Percentiles rank a stretch among this genome's conserved stretches.
Conservation (phyloP, 257 asterid genomes). For the Catharanthus roseus region DNA sequence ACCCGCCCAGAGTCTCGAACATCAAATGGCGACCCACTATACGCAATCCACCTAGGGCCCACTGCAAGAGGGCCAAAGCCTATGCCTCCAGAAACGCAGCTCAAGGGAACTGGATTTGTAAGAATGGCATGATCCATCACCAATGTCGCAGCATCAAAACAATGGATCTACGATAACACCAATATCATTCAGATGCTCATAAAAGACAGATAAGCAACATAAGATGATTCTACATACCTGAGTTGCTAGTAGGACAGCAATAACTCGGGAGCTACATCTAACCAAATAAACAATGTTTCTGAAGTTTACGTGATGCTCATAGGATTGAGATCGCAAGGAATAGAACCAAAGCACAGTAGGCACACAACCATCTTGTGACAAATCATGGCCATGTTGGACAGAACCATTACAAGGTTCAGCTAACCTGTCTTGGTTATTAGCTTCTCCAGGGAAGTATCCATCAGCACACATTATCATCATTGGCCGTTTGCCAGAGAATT, state of each 20-base stretch:
- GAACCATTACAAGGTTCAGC: slow-evolving; percentile 38
- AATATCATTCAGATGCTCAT: slow-evolving; percentile 5
- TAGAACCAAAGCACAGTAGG: slow-evolving; percentile 92
- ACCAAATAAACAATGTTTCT: slow-evolving; percentile 77
- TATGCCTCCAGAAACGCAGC: slow-evolving; percentile 45
- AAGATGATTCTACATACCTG: slow-evolving; percentile 48
- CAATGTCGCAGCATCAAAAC: slow-evolving; percentile 70
- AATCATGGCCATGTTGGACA: slow-evolving; percentile 38
- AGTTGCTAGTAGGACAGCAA: slow-evolving; percentile 73
- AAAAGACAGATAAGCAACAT: slow-evolving; percentile 1
- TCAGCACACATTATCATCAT: slow-evolving; percentile 74
- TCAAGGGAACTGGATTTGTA: slow-evolving; percentile 70
- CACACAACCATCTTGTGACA: slow-evolving; percentile 32
- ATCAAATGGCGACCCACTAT: slow-evolving; percentile 78
- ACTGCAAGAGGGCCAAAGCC: slow-evolving; percentile 94
- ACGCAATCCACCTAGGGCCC: slow-evolving; percentile 96
- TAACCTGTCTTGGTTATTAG: slow-evolving; percentile 39
- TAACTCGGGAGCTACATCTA: slow-evolving; percentile 74
- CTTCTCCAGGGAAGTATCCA: slow-evolving; percentile 64
- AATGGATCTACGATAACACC: slow-evolving; percentile 53
- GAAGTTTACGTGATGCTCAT: slow-evolving; percentile 73
- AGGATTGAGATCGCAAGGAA: slow-evolving; percentile 73
- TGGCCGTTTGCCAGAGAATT: slow-evolving; percentile 67
- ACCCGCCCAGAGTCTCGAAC: slow-evolving; percentile 56
- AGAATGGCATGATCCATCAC: slow-evolving; percentile 69